Conservation (phyloP, 139 green algal species). For the Coccomyxa sp. region DNA sequence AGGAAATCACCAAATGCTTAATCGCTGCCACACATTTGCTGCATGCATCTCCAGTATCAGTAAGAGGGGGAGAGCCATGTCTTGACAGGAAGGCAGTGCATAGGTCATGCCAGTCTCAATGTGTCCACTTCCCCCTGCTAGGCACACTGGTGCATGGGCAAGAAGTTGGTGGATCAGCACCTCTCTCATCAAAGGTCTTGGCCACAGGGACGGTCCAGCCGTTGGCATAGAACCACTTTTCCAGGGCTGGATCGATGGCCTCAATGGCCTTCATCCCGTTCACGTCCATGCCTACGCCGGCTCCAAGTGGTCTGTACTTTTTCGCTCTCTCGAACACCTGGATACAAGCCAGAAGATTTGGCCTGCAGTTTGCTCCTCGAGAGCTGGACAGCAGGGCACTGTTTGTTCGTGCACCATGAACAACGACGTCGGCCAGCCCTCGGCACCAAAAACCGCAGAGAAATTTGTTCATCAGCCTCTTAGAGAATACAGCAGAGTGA, state of each 20-base stretch:
- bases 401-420: too few relatives aligned
- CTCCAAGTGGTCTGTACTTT: constrained; percentile 3
- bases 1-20: neutral
- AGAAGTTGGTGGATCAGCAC: neutral
- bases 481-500: neutral
- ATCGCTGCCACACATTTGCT: neutral
- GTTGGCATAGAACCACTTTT: neutral
- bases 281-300: constrained; percentile 4
- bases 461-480: neutral
- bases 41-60: neutral
- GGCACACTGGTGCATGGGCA: too few relatives aligned
- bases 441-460: too few relatives aligned
- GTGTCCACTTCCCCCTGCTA: too few relatives aligned
- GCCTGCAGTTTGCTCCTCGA: too few relatives aligned
- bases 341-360: neutral
- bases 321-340: constrained; percentile 12
- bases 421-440: too few relatives aligned
- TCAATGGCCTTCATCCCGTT: constrained; percentile 8
- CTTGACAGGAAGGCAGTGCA: neutral
- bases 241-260: constrained; percentile 4
- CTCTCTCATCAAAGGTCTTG: neutral
- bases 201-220: neutral
- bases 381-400: too few relatives aligned
- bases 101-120: too few relatives aligned
- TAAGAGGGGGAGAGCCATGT: neutral